phyloP scores from a whole-genome alignment of 202 grass and related monocot genomes.

The Panicum virgatum region DNA sequence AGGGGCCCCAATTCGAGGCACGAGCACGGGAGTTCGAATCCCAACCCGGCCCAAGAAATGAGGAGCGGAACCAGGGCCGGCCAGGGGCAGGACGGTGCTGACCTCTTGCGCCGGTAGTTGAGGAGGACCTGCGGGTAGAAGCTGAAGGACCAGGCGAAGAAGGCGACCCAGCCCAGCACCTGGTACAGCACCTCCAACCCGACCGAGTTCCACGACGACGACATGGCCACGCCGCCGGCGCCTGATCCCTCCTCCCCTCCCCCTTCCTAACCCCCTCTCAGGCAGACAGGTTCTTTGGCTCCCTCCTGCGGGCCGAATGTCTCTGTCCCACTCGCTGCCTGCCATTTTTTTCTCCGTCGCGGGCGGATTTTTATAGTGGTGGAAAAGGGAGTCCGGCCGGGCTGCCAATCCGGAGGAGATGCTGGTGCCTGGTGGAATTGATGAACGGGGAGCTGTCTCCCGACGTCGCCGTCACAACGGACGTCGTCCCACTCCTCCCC shows the following conservation, averaged over 20 bases:
- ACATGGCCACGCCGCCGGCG: conserved; percentile 35
- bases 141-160: conserved; percentile 93
- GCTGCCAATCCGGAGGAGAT: conserved; percentile 11
- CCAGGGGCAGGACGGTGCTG: not conserved
- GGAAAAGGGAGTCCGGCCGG: not conserved
- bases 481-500: too few relatives aligned
- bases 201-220: conserved; percentile 86
- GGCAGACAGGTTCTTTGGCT: not conserved
- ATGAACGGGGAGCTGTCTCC: too few relatives aligned
- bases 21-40: not conserved
- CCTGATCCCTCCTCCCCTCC: not conserved
- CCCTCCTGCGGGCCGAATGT: not conserved
- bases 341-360: not conserved
- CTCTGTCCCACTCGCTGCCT: too few relatives aligned
- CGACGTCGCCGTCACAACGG: not conserved
- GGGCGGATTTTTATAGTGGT: conserved; percentile 31
- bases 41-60: not conserved
- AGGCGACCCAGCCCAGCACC: conserved; percentile 91
- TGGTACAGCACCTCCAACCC: conserved; percentile 74
- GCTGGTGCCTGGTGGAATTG: not conserved
- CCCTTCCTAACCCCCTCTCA: not conserved
- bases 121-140: conserved; percentile 95
- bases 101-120: conserved; percentile 94
- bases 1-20: not conserved
- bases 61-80: not conserved